These are phyloP conservation scores for Salvia splendens DNA, from an alignment of 257 asterid genomes.

Conservation along the genomic window DNA sequence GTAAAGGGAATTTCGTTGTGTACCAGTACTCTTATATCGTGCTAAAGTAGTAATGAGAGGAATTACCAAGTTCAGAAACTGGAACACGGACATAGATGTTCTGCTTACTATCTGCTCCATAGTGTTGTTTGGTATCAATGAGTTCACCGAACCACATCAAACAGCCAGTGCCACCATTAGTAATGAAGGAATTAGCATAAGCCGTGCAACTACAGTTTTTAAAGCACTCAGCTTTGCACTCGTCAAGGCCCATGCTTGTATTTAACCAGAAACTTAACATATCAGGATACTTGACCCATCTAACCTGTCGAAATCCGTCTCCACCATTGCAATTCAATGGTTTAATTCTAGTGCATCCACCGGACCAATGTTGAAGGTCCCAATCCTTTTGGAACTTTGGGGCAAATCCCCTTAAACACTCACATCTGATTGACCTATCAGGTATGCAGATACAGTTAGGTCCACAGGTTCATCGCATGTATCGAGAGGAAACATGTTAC, in stretches of 20 bases:
- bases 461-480: constrained; percentile 14
- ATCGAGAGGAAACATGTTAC: not conserved
- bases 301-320: constrained; percentile 23
- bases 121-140: not conserved
- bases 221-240: constrained; percentile 7
- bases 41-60: not conserved
- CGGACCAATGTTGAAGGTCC: constrained; percentile 23
- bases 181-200: no score
- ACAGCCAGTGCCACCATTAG: no score
- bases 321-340: constrained; percentile 23
- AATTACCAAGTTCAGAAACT: constrained; percentile 19
- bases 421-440: not conserved
- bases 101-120: constrained; percentile 1
- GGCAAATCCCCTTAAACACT: constrained; percentile 17
- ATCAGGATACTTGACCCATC: constrained; percentile 16
- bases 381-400: constrained; percentile 9
- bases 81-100: constrained; percentile 21
- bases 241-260: constrained; percentile 11
- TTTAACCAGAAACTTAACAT: constrained; percentile 12
- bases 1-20: no score
- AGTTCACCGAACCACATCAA: constrained; percentile 13
- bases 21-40: no score
- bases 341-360: constrained; percentile 30
- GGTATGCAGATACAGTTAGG: constrained; percentile 20
- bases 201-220: not conserved